Conservation (phyloP, 306 rosid species). For the Acacia confusa region DNA sequence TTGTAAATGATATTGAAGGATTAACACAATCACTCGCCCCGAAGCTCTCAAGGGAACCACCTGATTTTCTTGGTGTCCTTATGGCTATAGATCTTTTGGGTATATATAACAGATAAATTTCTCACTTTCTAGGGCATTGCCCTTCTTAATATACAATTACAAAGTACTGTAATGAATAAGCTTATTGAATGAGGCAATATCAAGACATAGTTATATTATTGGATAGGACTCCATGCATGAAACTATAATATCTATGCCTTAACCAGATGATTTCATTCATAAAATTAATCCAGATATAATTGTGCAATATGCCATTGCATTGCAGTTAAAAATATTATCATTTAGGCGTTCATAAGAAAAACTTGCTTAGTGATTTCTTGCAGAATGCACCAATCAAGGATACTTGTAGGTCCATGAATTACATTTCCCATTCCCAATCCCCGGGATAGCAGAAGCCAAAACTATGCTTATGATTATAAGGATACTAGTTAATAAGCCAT, state of each 20-base stretch:
- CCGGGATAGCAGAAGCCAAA: too few species aligned
- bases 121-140: conserved; percentile 63
- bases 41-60: too few species aligned
- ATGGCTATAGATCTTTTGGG: too few species aligned
- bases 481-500: too few species aligned
- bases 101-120: conserved; percentile 42
- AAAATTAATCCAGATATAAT: conserved; percentile 63
- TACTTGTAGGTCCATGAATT: too few species aligned
- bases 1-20: too few species aligned
- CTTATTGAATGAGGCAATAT: conserved; percentile 73
- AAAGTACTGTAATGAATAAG: conserved; percentile 60
- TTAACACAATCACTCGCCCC: too few species aligned
- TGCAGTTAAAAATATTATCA: conserved; percentile 39
- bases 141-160: conserved; percentile 55
- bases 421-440: too few species aligned
- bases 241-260: conserved; percentile 61
- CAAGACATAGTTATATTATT: conserved; percentile 49
- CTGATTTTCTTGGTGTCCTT: too few species aligned
- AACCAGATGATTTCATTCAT: conserved; percentile 40
- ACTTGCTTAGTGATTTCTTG: conserved; percentile 28
- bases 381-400: too few species aligned
- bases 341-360: too few species aligned
- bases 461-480: too few species aligned
- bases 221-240: conserved; percentile 56
- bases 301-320: conserved; percentile 78